Percentiles rank a stretch among this genome's conserved stretches.
Conservation (phyloP, 2,329 filamentous ascomycete species). For the Sporothrix sp. region DNA sequence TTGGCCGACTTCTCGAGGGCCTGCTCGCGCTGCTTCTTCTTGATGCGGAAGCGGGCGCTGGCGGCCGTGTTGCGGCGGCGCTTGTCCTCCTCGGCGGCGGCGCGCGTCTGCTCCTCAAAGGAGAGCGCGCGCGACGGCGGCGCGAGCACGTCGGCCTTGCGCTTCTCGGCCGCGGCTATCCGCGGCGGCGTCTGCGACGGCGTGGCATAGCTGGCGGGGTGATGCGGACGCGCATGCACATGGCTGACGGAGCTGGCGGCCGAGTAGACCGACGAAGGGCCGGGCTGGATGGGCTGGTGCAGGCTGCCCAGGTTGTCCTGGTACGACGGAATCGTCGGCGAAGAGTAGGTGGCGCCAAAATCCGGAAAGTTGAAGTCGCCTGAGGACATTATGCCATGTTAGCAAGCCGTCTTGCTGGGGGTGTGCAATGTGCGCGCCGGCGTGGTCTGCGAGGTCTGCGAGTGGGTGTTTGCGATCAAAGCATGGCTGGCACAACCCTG, state of each 20-base stretch:
- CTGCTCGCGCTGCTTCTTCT: conserved; percentile 93
- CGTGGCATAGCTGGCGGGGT: conserved; percentile 21
- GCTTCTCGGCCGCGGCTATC: conserved; percentile 31
- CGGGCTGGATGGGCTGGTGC: conserved; percentile 42
- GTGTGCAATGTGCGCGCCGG: neutral
- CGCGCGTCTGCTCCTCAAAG: conserved; percentile 61
- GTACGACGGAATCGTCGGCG: conserved; percentile 38
- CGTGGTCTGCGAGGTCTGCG: conserved; percentile 2
- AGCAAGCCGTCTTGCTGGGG: conserved; percentile 23
- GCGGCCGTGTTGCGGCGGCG: conserved; percentile 81
- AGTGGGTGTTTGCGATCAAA: conserved; percentile 6
- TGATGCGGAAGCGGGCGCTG: conserved; percentile 79
- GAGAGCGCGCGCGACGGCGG: conserved; percentile 37
- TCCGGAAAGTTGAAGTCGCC: conserved; percentile 50
- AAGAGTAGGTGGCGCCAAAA: conserved; percentile 42
- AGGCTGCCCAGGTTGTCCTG: conserved; percentile 33
- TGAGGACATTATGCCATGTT: conserved; percentile 41
- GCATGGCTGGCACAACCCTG: conserved; percentile 9
- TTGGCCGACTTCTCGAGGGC: conserved; percentile 72
- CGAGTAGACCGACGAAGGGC: conserved; percentile 37
- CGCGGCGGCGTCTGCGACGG: conserved; percentile 22
- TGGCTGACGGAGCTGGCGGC: conserved; percentile 18
- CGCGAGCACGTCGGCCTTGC: conserved; percentile 34
- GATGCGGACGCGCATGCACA: conserved; percentile 22
- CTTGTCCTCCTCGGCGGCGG: conserved; percentile 81